Conservation (phyloP, 23 red algal species). For the Gracilaria domingensis region DNA sequence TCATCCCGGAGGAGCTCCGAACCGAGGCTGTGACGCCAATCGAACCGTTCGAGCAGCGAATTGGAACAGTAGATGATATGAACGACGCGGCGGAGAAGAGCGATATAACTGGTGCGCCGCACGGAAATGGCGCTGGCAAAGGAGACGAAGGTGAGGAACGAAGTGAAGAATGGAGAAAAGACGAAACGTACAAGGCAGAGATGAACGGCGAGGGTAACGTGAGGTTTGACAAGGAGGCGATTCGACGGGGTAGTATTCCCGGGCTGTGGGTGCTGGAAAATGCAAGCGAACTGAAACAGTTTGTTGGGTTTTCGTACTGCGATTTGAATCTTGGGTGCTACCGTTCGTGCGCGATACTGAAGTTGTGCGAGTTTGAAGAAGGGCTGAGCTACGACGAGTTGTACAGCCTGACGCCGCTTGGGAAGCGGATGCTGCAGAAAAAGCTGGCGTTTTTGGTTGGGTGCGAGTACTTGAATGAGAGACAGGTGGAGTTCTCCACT, state of each 20-base stretch:
- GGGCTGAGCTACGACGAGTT: neutral
- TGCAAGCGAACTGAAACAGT: neutral
- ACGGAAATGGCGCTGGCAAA: neutral
- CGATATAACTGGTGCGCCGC: neutral
- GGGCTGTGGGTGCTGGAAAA: neutral
- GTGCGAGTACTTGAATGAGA: no score
- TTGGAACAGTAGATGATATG: neutral
- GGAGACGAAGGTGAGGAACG: neutral
- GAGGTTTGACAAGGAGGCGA: no score
- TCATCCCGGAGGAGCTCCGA: neutral
- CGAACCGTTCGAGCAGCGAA: neutral
- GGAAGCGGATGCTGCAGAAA: neutral
- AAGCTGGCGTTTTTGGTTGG: neutral
- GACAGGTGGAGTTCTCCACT: no score
- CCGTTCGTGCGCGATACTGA: neutral
- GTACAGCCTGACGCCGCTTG: neutral
- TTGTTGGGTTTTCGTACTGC: neutral
- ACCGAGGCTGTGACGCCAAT: neutral
- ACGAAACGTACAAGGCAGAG: neutral
- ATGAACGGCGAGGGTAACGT: no score
- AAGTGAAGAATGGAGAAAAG: neutral
- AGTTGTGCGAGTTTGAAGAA: conserved; percentile 1
- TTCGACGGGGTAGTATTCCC: neutral
- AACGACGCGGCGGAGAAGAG: neutral
- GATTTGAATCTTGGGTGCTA: neutral